Conservation (phyloP, 768 basidiomycete species). For the Flagelloscypha sp. region DNA sequence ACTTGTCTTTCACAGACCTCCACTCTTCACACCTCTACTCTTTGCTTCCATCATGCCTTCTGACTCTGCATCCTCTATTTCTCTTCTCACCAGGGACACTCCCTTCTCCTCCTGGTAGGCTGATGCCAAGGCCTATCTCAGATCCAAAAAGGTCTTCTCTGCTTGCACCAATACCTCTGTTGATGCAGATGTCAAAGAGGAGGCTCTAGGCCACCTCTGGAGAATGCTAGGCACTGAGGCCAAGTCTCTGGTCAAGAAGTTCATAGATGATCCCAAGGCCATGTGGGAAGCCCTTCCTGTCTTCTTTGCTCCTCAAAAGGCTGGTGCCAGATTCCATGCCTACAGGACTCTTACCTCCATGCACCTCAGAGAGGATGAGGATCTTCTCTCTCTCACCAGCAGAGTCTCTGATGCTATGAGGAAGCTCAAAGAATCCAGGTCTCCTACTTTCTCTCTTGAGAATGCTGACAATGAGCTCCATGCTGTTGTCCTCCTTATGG, state of each 20-base stretch:
- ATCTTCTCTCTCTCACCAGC: not conserved
- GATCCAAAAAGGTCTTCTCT: too few species aligned
- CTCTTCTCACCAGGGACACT: too few species aligned
- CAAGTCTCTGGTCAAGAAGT: not conserved
- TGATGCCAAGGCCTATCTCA: too few species aligned
- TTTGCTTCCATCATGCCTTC: too few species aligned
- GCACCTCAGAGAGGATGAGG: constrained; percentile 6
- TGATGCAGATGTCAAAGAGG: too few species aligned
- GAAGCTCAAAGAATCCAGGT: constrained; percentile 1
- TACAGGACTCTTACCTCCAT: constrained; percentile 3
- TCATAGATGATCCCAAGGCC: not conserved
- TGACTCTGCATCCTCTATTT: too few species aligned
- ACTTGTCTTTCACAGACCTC: too few species aligned
- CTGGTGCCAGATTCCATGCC: not conserved
- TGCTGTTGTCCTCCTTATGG: constrained; percentile 4
- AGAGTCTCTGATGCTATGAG: constrained; percentile 4
- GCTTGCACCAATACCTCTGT: too few species aligned
- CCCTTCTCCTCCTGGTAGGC: too few species aligned
- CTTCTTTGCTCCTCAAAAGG: constrained; percentile 1
- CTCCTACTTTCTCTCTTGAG: constrained; percentile 1
- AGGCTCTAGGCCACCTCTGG: too few species aligned
- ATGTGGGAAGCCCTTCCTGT: not conserved
- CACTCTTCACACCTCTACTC: too few species aligned
- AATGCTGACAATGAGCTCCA: constrained; percentile 6
- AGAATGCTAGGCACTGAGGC: not conserved